Base-by-base conservation (phyloP, 208 protist genomes). In the Trypanosoma scelopori region DNA sequence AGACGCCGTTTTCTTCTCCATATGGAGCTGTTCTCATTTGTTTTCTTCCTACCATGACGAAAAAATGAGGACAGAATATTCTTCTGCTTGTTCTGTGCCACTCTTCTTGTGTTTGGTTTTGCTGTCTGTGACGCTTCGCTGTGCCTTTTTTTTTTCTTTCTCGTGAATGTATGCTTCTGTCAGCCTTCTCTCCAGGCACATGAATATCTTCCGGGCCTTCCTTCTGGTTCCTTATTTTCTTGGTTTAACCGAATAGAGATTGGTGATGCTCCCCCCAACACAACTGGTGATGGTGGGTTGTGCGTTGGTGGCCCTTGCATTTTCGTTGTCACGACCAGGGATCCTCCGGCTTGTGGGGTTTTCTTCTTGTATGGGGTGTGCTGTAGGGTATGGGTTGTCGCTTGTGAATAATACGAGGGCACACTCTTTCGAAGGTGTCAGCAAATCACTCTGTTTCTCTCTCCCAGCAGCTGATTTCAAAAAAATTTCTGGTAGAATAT, bases 341-440 rank as follows among this genome's bases (percentile, higher is more conserved):
- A n/a, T 55, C 0, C 47, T 63, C 27, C 65, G 65, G 3, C 39
- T 43, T 61, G 20, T 56, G 22, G 65, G 20, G 32, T 30, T 53
- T 55, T 59, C 50, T 52, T 47, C 49, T 22, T 43, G 22, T 32
- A 16, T 63, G 12, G 66, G 66, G 3, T 59, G 47, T 23, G 30
- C 65, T n/a, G 27, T 81, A n/a, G 82, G 82, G 49, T 61, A 63
- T 47, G 46, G 27, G 13, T 48, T 91, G 42, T 47, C 73, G 3
- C 84, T 80, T 45, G 46, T 90, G 22, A 90, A 91, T 70, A 47
- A 65, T 28, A 55, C 82, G 13, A 71, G 74, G 12, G 46, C 77
- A 35, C 82, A 90, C 68, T 82, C 76, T 15, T 80, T 93, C 55
- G 74, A 69, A 0, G 79, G 81, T 0, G 71, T 73, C 35, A 82